A percentile compares a stretch with the other conserved stretches of the same genome.
These are phyloP conservation scores for Magnolia kwangsiensis DNA, from an alignment of 164 flowering plant species.

Conservation along the genomic window DNA sequence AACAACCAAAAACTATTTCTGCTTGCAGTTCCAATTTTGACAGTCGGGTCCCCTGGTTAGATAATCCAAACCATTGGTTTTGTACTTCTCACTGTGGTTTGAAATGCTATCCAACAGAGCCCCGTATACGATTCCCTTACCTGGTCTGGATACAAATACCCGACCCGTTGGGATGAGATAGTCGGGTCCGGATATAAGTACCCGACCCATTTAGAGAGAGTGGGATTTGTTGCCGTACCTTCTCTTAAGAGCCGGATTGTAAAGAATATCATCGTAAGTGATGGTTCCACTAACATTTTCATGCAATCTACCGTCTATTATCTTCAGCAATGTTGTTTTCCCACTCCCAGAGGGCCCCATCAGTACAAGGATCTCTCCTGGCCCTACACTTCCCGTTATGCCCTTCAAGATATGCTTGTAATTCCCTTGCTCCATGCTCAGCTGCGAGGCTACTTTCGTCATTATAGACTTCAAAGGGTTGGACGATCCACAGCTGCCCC, in stretches of 20 bases:
- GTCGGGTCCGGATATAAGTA: no score
- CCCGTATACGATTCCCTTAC: no score
- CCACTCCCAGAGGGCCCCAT: conserved; percentile 99
- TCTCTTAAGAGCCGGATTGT: conserved; percentile 73
- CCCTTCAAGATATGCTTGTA: conserved; percentile 82
- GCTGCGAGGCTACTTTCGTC: conserved; percentile 53
- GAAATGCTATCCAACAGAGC: no score
- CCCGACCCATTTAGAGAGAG: neutral
- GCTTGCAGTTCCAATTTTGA: no score
- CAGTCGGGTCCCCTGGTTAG: no score
- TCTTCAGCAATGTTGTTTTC: conserved; percentile 79
- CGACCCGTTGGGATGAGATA: no score
- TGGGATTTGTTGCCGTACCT: conserved; percentile 39
- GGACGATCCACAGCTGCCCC: conserved; percentile 27
- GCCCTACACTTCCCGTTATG: conserved; percentile 83
- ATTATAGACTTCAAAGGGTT: conserved; percentile 58
- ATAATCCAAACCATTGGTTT: no score
- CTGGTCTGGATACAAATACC: no score
- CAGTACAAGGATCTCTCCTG: conserved; percentile 87
- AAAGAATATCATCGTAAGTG: conserved; percentile 76
- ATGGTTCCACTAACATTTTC: conserved; percentile 70
- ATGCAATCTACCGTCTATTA: conserved; percentile 76
- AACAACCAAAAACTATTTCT: no score
- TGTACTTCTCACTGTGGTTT: no score
- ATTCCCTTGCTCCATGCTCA: conserved; percentile 46